Evolutionary conservation across 495 filamentous ascomycete species (phyloP).

Genomic region (Talaromyces trachyspermus): DNA sequence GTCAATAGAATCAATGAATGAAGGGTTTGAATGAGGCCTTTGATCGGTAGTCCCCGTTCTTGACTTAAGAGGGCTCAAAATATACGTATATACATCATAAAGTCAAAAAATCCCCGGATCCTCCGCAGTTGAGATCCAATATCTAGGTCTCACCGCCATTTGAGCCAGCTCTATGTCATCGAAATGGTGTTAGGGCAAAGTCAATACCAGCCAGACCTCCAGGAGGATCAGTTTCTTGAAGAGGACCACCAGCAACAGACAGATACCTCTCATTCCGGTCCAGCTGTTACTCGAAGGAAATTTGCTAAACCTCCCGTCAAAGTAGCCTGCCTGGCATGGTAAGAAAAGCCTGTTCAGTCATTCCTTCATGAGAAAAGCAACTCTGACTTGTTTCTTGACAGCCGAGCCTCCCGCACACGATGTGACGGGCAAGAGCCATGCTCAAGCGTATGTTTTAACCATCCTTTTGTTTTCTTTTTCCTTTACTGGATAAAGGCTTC

Average conservation of each 20-base stretch:
- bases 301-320: constrained; percentile 55
- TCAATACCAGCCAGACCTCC: constrained; percentile 5
- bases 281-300: constrained; percentile 31
- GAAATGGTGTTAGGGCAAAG: constrained; percentile 17
- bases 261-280: constrained; percentile 2
- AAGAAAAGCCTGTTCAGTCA: constrained; percentile 16
- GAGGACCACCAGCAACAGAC: neutral
- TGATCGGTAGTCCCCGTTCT: constrained; percentile 1
- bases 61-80: neutral
- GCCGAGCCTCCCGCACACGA: constrained; percentile 50
- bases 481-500: neutral
- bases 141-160: neutral
- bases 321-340: constrained; percentile 56
- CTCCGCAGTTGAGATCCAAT: neutral
- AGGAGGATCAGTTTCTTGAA: constrained; percentile 6
- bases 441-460: constrained; percentile 41
- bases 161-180: constrained; percentile 14
- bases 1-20: constrained; percentile 1
- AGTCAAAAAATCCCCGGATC: neutral
- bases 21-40: neutral
- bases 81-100: neutral
- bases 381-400: constrained; percentile 16
- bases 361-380: neutral
- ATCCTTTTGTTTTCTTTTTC: constrained; percentile 2
- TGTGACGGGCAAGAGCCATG: constrained; percentile 52